A percentile compares a stretch with the other conserved stretches of the same genome.
These are phyloP conservation scores for Argentina anserina DNA, from an alignment of 306 rosid genomes.

Conservation along the genomic window DNA sequence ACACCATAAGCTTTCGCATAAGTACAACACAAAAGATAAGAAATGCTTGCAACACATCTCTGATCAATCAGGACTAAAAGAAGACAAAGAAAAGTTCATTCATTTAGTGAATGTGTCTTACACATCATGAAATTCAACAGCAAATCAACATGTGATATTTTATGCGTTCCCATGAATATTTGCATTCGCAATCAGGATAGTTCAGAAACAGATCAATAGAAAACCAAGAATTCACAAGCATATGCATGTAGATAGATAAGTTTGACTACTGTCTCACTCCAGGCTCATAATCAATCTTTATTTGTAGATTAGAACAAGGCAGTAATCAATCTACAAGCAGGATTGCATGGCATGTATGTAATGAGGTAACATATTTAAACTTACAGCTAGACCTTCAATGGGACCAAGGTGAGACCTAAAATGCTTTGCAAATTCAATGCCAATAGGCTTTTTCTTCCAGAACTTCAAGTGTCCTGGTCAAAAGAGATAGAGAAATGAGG, in stretches of 20 bases:
- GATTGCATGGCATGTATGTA: not conserved
- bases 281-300: conserved; percentile 8
- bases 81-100: not conserved
- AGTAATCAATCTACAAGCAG: conserved; percentile 17
- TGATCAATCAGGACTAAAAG: not conserved
- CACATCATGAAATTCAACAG: not conserved
- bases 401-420: conserved; percentile 97
- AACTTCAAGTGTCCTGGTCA: conserved; percentile 85
- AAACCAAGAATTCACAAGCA: not conserved
- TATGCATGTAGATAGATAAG: not conserved
- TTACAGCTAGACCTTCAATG: conserved; percentile 89
- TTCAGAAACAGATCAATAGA: not conserved
- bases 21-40: not conserved
- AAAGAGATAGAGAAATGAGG: not conserved
- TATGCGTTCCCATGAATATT: not conserved
- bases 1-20: not conserved
- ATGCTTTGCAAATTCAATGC: conserved; percentile 95
- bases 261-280: not conserved
- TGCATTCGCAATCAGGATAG: not conserved
- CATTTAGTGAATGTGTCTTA: not conserved
- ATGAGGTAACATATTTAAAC: conserved; percentile 30
- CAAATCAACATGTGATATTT: not conserved
- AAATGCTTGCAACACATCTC: not conserved
- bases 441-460: conserved; percentile 91
- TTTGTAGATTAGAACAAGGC: conserved; percentile 11